A percentile compares a stretch with the other conserved stretches of the same genome.
These are phyloP conservation scores for Helotiales sp. DNA, from an alignment of 2,329 filamentous ascomycete genomes.

Conservation along the genomic window DNA sequence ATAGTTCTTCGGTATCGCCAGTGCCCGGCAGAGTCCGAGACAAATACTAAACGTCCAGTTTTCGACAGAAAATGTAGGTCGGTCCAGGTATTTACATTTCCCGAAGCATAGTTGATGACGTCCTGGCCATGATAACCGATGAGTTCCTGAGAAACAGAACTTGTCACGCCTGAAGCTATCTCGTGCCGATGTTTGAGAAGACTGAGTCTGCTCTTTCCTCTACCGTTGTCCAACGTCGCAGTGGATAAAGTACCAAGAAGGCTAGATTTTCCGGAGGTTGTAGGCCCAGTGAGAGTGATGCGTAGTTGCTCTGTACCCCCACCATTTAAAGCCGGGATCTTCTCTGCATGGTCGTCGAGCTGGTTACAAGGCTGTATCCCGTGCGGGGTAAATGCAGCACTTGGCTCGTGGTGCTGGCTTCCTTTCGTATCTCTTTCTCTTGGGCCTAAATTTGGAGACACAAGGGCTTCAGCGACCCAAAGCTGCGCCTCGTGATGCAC, in stretches of 20 bases:
- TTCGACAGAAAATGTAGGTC: constrained; percentile 86
- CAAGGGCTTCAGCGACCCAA: constrained; percentile 87
- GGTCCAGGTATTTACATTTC: constrained; percentile 89
- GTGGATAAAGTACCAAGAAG: constrained; percentile 87
- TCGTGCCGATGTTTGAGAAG: constrained; percentile 93
- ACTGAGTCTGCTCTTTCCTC: constrained; percentile 86
- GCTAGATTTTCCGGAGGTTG: constrained; percentile 90
- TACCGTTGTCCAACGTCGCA: constrained; percentile 86
- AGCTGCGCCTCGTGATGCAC: constrained; percentile 60
- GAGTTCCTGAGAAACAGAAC: constrained; percentile 91
- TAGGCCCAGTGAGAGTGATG: constrained; percentile 86
- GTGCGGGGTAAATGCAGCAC: not conserved
- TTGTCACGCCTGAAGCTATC: constrained; percentile 88
- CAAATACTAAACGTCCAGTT: constrained; percentile 77
- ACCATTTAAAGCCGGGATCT: not conserved
- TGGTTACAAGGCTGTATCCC: constrained; percentile 10
- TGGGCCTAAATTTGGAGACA: constrained; percentile 72
- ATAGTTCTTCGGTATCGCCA: constrained; percentile 89
- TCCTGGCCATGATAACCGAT: constrained; percentile 73
- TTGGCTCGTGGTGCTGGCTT: not conserved
- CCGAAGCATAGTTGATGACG: constrained; percentile 83
- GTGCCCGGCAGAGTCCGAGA: constrained; percentile 92
- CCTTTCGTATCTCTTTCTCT: constrained; percentile 16
- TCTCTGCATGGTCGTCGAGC: not conserved
- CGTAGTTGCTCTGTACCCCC: constrained; percentile 69